A percentile compares a stretch with the other conserved stretches of the same genome.
Evolutionary conservation across 257 asterid genomes (phyloP).

Genomic region (Echites panduratus): DNA sequence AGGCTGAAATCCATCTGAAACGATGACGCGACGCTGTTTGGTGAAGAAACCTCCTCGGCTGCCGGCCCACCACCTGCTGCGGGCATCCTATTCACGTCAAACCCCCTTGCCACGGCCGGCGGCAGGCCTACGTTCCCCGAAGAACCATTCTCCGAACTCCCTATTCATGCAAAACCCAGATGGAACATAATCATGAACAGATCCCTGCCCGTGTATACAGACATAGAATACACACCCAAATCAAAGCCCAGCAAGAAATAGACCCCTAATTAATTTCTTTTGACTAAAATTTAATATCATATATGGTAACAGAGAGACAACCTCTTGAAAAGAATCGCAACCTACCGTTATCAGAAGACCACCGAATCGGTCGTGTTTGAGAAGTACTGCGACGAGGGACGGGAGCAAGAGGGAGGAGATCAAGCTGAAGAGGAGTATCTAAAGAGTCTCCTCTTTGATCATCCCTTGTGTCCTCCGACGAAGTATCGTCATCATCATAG

Average conservation of each 20-base stretch:
- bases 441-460: constrained; percentile 9
- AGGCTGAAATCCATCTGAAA: constrained; percentile 43
- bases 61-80: constrained; percentile 13
- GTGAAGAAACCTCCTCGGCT: constrained; percentile 64
- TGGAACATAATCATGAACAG: not conserved
- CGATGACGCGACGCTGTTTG: constrained; percentile 57
- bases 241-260: too few relatives aligned
- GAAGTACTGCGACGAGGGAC: constrained; percentile 34
- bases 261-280: too few relatives aligned
- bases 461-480: constrained; percentile 13
- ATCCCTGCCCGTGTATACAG: not conserved
- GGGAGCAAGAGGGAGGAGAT: constrained; percentile 52
- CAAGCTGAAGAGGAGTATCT: constrained; percentile 43
- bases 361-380: constrained; percentile 25
- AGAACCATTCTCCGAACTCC: constrained; percentile 76
- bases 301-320: too few relatives aligned
- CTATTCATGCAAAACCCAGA: constrained; percentile 20
- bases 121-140: constrained; percentile 38
- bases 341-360: constrained; percentile 70
- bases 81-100: constrained; percentile 48
- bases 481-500: constrained; percentile 22
- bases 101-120: constrained; percentile 43
- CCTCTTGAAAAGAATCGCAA: too few relatives aligned
- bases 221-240: too few relatives aligned
- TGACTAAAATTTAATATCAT: too few relatives aligned